Conservation (phyloP, 345 rosid species). For the Garcia nutans region DNA sequence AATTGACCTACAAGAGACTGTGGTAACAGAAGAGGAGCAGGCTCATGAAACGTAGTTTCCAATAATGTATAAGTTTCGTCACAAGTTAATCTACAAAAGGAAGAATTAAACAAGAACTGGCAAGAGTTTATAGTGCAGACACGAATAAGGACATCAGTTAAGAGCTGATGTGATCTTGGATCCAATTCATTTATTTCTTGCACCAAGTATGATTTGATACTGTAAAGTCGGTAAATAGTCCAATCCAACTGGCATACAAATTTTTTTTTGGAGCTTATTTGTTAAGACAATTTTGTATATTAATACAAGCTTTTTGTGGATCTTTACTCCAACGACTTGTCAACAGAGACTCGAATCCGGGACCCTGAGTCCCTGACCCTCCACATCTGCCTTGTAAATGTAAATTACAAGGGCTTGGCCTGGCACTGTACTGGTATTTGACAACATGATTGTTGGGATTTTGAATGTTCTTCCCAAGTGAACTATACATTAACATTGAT, state of each 20-base stretch:
- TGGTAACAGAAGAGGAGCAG: slow-evolving; percentile 48
- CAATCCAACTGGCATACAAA: slow-evolving; percentile 17
- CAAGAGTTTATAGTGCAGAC: slow-evolving; percentile 16
- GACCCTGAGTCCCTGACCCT: no score
- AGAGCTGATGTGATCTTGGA: slow-evolving; percentile 18
- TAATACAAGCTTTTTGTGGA: not conserved
- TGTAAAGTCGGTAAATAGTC: slow-evolving; percentile 29
- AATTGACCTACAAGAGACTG: slow-evolving; percentile 65
- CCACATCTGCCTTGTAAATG: no score
- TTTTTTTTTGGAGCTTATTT: slow-evolving; percentile 5
- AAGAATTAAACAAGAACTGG: slow-evolving; percentile 16
- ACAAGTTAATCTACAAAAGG: slow-evolving; percentile 7
- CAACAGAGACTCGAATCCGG: no score
- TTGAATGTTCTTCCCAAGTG: not conserved
- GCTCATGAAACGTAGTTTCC: slow-evolving; percentile 42
- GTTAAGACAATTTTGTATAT: slow-evolving; percentile 6
- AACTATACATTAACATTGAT: not conserved
- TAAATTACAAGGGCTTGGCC: not conserved
- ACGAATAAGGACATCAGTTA: slow-evolving; percentile 26
- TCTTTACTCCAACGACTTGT: not conserved
- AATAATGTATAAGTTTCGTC: slow-evolving; percentile 8
- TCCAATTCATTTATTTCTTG: slow-evolving; percentile 9
- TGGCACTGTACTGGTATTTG: not conserved
- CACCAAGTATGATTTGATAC: slow-evolving; percentile 12
- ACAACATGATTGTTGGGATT: not conserved